Percentiles rank a stretch among this genome's conserved stretches.
Conservation (phyloP, 257 asterid species). For the Solanum chiquidenum region DNA sequence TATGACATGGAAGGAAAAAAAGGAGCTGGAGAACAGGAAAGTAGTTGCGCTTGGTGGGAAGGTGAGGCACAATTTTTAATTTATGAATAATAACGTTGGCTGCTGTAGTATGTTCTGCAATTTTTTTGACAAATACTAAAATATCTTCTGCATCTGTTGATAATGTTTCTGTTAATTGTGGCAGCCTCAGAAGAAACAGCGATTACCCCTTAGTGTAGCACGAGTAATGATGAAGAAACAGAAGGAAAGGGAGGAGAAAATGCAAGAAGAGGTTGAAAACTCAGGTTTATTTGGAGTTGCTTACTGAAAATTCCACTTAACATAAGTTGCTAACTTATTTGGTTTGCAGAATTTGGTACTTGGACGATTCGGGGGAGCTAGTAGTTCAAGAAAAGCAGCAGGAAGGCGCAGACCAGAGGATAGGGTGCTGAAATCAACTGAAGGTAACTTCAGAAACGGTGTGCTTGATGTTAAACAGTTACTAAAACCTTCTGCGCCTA, state of each 20-base stretch:
- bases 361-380: constrained; percentile 47
- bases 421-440: constrained; percentile 53
- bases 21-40: constrained; percentile 59
- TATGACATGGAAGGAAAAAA: constrained; percentile 74
- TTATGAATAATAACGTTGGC: not conserved
- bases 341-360: constrained; percentile 44
- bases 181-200: constrained; percentile 75
- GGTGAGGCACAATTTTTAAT: constrained; percentile 19
- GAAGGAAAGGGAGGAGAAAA: constrained; percentile 64
- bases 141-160: not conserved
- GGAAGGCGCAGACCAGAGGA: constrained; percentile 59
- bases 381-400: constrained; percentile 20
- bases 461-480: constrained; percentile 69
- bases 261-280: constrained; percentile 48
- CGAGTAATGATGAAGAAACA: constrained; percentile 71
- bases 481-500: constrained; percentile 42
- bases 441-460: constrained; percentile 70
- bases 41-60: constrained; percentile 78
- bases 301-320: not conserved
- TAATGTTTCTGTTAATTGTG: not conserved
- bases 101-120: not conserved
- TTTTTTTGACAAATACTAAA: not conserved
- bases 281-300: not conserved
- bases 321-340: constrained; percentile 3
- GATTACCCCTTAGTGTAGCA: constrained; percentile 84